Evolutionary conservation across 192 early-diverging fungal species (phyloP).

Genomic region (Coemansia javaensis): DNA sequence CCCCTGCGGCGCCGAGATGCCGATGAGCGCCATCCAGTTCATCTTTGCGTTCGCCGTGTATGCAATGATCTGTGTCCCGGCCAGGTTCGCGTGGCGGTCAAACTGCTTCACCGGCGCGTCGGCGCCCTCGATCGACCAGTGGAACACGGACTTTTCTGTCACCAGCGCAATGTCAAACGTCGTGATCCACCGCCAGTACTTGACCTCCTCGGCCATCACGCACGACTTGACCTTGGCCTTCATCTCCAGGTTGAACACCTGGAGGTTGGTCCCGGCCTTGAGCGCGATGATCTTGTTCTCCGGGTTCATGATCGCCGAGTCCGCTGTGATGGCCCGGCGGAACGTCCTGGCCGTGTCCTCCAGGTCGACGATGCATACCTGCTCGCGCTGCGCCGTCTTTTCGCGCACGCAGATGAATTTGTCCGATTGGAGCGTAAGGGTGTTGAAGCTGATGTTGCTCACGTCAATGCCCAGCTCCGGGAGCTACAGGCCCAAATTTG

Average conservation of each 20-base stretch:
- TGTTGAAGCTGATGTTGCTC: constrained; percentile 94
- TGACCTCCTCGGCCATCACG: constrained; percentile 81
- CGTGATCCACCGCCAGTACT: constrained; percentile 96
- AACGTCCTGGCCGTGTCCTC: constrained; percentile 74
- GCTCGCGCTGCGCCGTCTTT: constrained; percentile 75
- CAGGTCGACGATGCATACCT: constrained; percentile 95
- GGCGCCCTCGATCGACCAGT: constrained; percentile 96
- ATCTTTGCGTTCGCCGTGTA: constrained; percentile 85
- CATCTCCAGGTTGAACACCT: constrained; percentile 96
- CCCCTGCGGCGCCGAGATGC: constrained; percentile 85
- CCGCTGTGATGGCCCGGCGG: constrained; percentile 91
- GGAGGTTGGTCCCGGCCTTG: constrained; percentile 88
- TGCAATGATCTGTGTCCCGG: constrained; percentile 92
- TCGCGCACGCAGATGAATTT: constrained; percentile 97
- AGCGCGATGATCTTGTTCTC: constrained; percentile 89
- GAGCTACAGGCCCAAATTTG: constrained; percentile 63
- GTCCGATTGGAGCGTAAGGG: constrained; percentile 96
- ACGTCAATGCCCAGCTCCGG: constrained; percentile 83
- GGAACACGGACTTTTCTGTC: constrained; percentile 83
- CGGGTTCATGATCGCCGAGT: constrained; percentile 98
- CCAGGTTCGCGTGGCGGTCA: constrained; percentile 81
- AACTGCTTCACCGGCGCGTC: constrained; percentile 83
- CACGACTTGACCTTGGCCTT: constrained; percentile 95
- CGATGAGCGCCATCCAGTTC: constrained; percentile 93
- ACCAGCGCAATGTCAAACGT: constrained; percentile 81